Conservation (phyloP, 1,284 basidiomycete genomes). For the Sporisorium graminicola region DNA sequence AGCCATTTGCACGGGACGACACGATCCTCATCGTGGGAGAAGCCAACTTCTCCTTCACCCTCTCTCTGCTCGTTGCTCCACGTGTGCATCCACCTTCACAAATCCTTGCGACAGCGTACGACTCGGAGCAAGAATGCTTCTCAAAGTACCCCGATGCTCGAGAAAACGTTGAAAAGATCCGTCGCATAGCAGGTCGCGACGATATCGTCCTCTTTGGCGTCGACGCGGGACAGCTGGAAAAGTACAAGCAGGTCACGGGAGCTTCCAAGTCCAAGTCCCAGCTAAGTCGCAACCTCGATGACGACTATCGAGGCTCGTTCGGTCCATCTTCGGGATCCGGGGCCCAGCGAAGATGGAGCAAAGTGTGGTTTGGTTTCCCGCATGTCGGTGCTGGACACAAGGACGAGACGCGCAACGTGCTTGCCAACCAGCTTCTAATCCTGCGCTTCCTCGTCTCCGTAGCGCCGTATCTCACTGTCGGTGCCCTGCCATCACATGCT, state of each 20-base stretch:
- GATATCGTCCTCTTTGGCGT: conserved; percentile 83
- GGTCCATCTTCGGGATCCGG: neutral
- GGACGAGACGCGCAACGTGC: conserved; percentile 92
- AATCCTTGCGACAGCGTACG: conserved; percentile 88
- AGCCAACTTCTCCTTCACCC: conserved; percentile 89
- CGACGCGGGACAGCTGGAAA: conserved; percentile 84
- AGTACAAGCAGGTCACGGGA: conserved; percentile 71
- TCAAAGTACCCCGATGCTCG: conserved; percentile 86
- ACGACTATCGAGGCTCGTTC: neutral
- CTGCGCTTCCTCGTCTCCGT: conserved; percentile 85
- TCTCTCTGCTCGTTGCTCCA: conserved; percentile 75
- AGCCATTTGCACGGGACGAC: conserved; percentile 83
- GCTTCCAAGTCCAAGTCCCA: conserved; percentile 13
- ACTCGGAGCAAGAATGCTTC: conserved; percentile 81
- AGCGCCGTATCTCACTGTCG: conserved; percentile 75
- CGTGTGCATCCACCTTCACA: conserved; percentile 75
- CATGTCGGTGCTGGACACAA: conserved; percentile 96
- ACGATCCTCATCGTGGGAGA: conserved; percentile 91
- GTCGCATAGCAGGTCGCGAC: conserved; percentile 72
- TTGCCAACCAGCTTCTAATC: conserved; percentile 89
- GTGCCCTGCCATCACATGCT: conserved; percentile 49
- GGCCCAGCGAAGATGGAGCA: conserved; percentile 76
- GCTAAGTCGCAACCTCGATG: conserved; percentile 6
- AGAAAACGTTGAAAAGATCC: conserved; percentile 74
- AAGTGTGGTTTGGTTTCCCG: conserved; percentile 94